phyloP scores from a whole-genome alignment of 2,329 filamentous ascomycete genomes.

The Paramyrothecium roridum region DNA sequence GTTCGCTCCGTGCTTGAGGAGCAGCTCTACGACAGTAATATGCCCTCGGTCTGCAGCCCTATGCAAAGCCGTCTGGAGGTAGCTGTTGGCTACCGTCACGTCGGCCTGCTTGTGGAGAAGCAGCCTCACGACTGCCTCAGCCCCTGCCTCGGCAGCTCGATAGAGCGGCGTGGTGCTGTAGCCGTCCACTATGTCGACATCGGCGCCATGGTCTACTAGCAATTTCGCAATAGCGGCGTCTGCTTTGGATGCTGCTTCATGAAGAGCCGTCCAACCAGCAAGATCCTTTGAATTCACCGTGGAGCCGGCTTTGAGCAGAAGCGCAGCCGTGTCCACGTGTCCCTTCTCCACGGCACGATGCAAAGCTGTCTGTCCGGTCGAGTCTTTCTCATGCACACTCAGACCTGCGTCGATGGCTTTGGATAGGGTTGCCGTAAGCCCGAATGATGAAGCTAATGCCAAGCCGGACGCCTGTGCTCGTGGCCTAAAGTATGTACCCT shows the following conservation, averaged over 20 bases:
- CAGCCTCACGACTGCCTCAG: neutral
- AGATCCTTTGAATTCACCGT: conserved; percentile 1
- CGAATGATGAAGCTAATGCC: neutral
- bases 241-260: neutral
- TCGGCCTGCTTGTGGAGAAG: neutral
- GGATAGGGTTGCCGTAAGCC: neutral
- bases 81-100: neutral
- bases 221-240: neutral
- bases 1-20: neutral
- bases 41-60: neutral
- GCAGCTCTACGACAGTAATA: neutral
- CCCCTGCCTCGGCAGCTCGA: conserved; percentile 1
- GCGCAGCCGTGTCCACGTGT: neutral
- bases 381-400: neutral
- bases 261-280: neutral
- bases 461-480: neutral
- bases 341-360: neutral
- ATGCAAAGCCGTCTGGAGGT: conserved; percentile 4
- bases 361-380: neutral
- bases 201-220: too few species aligned
- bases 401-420: neutral
- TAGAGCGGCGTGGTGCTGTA: conserved; percentile 1
- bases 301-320: neutral
- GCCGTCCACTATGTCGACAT: conserved; percentile 1
- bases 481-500: neutral